Percentiles rank a stretch among this genome's conserved stretches.
phyloP scores from a whole-genome alignment of 495 filamentous ascomycete species.

The Letharia columbiana region DNA sequence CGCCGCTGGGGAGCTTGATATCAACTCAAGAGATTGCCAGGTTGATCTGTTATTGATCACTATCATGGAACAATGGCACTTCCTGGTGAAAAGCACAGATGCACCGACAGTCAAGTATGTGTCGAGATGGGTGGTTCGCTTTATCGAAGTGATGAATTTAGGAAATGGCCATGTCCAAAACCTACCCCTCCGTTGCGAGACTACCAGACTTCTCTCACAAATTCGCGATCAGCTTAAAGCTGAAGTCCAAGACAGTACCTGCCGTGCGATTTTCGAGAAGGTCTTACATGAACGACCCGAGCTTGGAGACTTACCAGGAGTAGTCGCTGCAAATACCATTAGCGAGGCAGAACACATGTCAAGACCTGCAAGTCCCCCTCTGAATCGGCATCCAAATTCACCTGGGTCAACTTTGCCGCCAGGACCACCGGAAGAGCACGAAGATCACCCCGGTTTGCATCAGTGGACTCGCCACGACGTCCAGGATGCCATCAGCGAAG shows the following conservation, averaged over 20 bases:
- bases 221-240: slow-evolving; percentile 28
- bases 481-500: slow-evolving; percentile 65
- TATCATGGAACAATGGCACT: slow-evolving; percentile 71
- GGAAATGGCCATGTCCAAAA: background rate
- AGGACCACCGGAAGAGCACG: slow-evolving; percentile 26
- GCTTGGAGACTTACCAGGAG: background rate
- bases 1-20: slow-evolving; percentile 20
- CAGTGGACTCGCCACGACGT: slow-evolving; percentile 68
- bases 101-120: slow-evolving; percentile 34
- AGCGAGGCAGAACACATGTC: background rate
- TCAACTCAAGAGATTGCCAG: slow-evolving; percentile 5
- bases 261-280: slow-evolving; percentile 7
- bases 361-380: background rate
- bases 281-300: slow-evolving; percentile 17
- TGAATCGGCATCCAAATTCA: background rate
- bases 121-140: slow-evolving; percentile 48
- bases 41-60: slow-evolving; percentile 51
- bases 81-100: slow-evolving; percentile 45
- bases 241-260: slow-evolving; percentile 9
- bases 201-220: slow-evolving; percentile 28
- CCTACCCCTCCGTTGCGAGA: background rate
- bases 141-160: slow-evolving; percentile 21
- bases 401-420: background rate
- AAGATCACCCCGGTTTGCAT: slow-evolving; percentile 50
- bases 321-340: background rate